Conservation (phyloP, 768 basidiomycete genomes). For the Kondoa subrosea region DNA sequence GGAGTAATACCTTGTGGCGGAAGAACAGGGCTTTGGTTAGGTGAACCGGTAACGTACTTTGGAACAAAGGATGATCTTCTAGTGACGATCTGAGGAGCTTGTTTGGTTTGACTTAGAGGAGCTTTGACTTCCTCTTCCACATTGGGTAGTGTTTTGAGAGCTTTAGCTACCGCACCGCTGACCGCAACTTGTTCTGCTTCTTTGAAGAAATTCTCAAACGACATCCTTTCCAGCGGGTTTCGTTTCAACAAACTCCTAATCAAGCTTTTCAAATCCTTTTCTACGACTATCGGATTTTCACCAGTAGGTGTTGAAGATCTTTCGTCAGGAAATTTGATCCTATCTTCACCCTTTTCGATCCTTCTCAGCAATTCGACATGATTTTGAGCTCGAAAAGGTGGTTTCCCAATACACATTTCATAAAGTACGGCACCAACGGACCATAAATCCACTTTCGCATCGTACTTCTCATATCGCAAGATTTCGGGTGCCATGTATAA, state of each 20-base stretch:
- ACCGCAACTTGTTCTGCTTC: slow-evolving; percentile 19
- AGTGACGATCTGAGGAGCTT: slow-evolving; percentile 1
- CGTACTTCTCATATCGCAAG: slow-evolving; percentile 87
- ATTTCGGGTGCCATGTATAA: slow-evolving; percentile 99
- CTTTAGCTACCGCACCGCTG: slow-evolving; percentile 7
- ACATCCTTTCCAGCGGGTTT: slow-evolving; percentile 63
- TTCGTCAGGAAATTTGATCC: slow-evolving; percentile 83
- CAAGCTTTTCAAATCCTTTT: slow-evolving; percentile 62
- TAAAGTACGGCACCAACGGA: slow-evolving; percentile 91
- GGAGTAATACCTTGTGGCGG: background rate
- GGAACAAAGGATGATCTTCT: slow-evolving; percentile 21
- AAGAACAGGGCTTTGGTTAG: background rate
- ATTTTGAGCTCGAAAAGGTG: slow-evolving; percentile 88
- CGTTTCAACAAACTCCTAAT: slow-evolving; percentile 70
- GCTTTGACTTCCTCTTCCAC: too few species aligned
- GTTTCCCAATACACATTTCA: slow-evolving; percentile 83
- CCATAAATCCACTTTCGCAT: slow-evolving; percentile 95
- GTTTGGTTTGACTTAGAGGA: too few species aligned
- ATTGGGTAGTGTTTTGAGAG: too few species aligned
- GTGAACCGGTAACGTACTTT: slow-evolving; percentile 16
- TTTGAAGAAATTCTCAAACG: slow-evolving; percentile 82
- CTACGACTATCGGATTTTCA: slow-evolving; percentile 38
- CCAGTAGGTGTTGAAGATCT: slow-evolving; percentile 8
- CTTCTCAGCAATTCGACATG: slow-evolving; percentile 86
- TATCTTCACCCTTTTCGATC: slow-evolving; percentile 74